Conservation (phyloP, 139 green algal species). For the Ettlia oleoabundans region DNA sequence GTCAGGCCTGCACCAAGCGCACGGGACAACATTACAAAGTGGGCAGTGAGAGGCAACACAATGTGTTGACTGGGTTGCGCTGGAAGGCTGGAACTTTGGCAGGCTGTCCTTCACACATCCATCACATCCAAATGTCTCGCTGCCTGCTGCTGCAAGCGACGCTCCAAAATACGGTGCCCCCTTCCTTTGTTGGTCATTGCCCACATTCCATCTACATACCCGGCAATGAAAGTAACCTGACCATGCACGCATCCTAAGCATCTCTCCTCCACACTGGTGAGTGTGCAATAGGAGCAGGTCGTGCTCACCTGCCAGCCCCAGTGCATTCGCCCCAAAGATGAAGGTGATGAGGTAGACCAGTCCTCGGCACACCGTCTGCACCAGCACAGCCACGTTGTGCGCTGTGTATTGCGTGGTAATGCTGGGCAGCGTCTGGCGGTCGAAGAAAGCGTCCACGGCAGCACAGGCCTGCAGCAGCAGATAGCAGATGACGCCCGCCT, state of each 20-base stretch:
- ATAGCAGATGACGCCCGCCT: constrained; percentile 44
- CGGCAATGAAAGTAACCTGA: no score
- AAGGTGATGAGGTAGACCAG: constrained; percentile 67
- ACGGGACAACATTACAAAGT: background rate
- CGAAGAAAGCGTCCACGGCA: constrained; percentile 51
- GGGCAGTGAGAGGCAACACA: background rate
- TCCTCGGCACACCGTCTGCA: constrained; percentile 53
- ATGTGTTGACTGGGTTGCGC: no score
- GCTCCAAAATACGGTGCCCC: no score
- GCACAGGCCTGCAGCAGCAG: constrained; percentile 36
- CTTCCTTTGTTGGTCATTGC: no score
- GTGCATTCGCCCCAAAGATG: constrained; percentile 63
- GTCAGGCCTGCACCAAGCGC: constrained; percentile 8
- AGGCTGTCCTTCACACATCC: no score
- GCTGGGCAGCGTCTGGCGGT: constrained; percentile 43
- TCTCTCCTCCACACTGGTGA: no score
- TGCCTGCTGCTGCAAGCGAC: no score
- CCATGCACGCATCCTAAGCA: no score
- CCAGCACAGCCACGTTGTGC: constrained; percentile 56
- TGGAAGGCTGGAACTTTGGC: no score
- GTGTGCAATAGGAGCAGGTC: no score
- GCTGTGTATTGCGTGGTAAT: constrained; percentile 44
- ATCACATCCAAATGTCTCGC: no score
- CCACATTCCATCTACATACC: no score
- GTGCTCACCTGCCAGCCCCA: constrained; percentile 54